These are phyloP conservation scores for Pyrus bretschneideri DNA, from an alignment of 306 rosid genomes.

Conservation along the genomic window DNA sequence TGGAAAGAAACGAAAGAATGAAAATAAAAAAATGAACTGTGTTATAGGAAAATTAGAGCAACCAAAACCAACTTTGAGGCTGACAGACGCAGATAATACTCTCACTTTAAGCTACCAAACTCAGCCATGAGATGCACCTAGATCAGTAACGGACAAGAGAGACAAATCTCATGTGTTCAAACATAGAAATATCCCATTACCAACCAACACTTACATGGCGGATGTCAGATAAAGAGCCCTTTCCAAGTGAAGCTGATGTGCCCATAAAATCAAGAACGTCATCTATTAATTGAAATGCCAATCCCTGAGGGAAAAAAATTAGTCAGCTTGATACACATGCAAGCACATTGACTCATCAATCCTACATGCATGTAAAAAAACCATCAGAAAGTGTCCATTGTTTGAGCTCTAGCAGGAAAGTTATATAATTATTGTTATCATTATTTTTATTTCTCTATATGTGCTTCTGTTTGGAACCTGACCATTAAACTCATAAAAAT, in stretches of 20 bases:
- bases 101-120: not conserved
- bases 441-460: not conserved
- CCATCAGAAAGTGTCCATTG: not conserved
- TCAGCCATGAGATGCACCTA: not conserved
- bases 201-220: slow-evolving; percentile 50
- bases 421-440: not conserved
- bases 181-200: slow-evolving; percentile 6
- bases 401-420: not conserved
- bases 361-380: not conserved
- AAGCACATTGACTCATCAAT: not conserved
- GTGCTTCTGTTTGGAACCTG: not conserved
- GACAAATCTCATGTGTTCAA: not conserved
- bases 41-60: not conserved
- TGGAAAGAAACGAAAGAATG: not conserved
- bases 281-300: slow-evolving; percentile 90
- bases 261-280: slow-evolving; percentile 92
- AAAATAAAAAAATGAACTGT: not conserved
- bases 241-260: slow-evolving; percentile 87
- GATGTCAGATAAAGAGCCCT: slow-evolving; percentile 90
- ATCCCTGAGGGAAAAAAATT: slow-evolving; percentile 54
- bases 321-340: not conserved
- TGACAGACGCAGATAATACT: not conserved
- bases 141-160: not conserved
- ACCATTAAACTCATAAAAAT: not conserved
- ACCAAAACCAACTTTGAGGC: not conserved